Percentiles rank a stretch among this genome's conserved stretches.
Evolutionary conservation across 805 yeast species (phyloP).

Genomic region (Pichia scutulata): DNA sequence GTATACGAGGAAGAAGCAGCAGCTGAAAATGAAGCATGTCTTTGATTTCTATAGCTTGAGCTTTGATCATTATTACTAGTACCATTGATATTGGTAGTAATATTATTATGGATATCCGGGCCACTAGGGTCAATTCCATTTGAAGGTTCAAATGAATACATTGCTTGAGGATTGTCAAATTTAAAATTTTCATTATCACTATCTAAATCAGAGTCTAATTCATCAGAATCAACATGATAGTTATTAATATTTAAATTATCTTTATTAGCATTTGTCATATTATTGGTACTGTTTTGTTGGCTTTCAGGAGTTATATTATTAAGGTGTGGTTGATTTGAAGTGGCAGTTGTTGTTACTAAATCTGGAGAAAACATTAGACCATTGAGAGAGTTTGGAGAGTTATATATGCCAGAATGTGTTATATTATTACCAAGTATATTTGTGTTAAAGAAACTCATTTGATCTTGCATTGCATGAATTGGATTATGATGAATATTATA

Average conservation of each 20-base stretch:
- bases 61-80: not conserved
- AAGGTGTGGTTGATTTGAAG: constrained; percentile 4
- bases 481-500: constrained; percentile 7
- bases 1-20: constrained; percentile 54
- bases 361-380: constrained; percentile 6
- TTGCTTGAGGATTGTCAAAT: constrained; percentile 11
- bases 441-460: constrained; percentile 6
- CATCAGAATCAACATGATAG: constrained; percentile 3
- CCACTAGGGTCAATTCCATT: not conserved
- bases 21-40: constrained; percentile 60
- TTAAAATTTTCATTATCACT: constrained; percentile 6
- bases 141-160: constrained; percentile 7
- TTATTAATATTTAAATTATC: not conserved
- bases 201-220: constrained; percentile 13
- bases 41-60: constrained; percentile 24
- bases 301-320: constrained; percentile 10
- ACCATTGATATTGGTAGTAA: too few species aligned
- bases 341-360: not conserved
- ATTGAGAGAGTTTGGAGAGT: constrained; percentile 8
- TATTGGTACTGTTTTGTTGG: not conserved
- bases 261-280: not conserved
- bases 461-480: not conserved
- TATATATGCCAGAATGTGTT: not conserved
- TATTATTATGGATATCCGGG: too few species aligned
- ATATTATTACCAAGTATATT: not conserved